Conservation (phyloP, 257 asterid species). For the Rubia yunnanensis region DNA sequence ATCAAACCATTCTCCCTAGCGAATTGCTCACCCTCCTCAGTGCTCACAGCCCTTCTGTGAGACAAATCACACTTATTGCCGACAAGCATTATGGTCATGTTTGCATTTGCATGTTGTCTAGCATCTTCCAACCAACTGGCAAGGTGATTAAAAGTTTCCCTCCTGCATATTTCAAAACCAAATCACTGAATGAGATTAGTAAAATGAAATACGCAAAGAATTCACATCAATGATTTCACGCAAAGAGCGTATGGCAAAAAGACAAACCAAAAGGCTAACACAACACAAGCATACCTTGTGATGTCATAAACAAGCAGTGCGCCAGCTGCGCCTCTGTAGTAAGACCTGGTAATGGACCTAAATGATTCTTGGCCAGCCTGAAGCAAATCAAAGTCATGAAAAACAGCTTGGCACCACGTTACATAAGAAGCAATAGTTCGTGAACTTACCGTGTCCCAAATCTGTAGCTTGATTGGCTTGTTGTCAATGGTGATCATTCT, state of each 20-base stretch:
- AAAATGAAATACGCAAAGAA: background rate
- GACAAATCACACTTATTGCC: constrained; percentile 74
- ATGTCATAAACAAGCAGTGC: constrained; percentile 82
- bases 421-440: background rate
- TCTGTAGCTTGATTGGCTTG: constrained; percentile 65
- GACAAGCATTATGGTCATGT: constrained; percentile 68
- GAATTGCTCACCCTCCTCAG: constrained; percentile 78
- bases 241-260: background rate
- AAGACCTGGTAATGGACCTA: constrained; percentile 67
- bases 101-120: constrained; percentile 62
- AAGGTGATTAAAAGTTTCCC: constrained; percentile 80
- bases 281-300: constrained; percentile 40
- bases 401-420: background rate
- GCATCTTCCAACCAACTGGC: constrained; percentile 86
- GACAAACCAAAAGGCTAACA: background rate
- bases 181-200: background rate
- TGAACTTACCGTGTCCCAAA: constrained; percentile 68
- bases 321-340: constrained; percentile 89
- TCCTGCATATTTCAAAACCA: constrained; percentile 26
- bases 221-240: background rate
- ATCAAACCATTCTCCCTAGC: constrained; percentile 68
- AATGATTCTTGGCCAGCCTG: constrained; percentile 89
- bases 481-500: constrained; percentile 61
- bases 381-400: background rate
- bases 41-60: constrained; percentile 77